These are phyloP conservation scores for Eimeria falciformis DNA, from an alignment of 169 alveolate species.

Conservation along the genomic window DNA sequence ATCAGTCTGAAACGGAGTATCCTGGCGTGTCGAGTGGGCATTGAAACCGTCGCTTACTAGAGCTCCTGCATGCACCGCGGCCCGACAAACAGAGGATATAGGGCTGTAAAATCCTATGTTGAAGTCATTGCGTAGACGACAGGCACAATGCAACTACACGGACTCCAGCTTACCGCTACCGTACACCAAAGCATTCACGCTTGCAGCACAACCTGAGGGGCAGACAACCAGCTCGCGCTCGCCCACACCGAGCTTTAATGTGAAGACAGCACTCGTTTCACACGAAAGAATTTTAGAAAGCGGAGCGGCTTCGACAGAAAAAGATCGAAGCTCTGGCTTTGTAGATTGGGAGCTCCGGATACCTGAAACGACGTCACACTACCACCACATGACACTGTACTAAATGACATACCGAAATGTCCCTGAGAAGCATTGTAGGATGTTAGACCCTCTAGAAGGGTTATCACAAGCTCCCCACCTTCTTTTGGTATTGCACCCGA, in stretches of 20 bases:
- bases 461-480: conserved; percentile 72
- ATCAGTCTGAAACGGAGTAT: conserved; percentile 40
- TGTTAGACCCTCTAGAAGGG: conserved; percentile 33
- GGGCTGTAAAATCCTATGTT: conserved; percentile 90
- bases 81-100: conserved; percentile 90
- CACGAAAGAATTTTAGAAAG: conserved; percentile 84
- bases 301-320: conserved; percentile 86
- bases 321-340: conserved; percentile 86
- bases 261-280: conserved; percentile 83
- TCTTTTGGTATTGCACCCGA: conserved; percentile 62
- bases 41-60: conserved; percentile 45
- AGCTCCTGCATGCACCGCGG: conserved; percentile 88
- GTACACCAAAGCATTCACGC: conserved; percentile 79
- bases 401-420: conserved; percentile 71
- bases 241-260: conserved; percentile 86
- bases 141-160: not conserved
- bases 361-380: conserved; percentile 16
- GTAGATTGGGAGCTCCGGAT: conserved; percentile 67
- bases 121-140: not conserved
- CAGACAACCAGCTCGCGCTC: conserved; percentile 85
- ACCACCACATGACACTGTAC: not conserved
- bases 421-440: conserved; percentile 73
- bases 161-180: conserved; percentile 73
- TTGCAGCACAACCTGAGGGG: conserved; percentile 84
- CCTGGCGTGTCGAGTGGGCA: not conserved